Evolutionary conservation across 805 yeast genomes (phyloP).

Genomic region (Ogataea dorogensis): DNA sequence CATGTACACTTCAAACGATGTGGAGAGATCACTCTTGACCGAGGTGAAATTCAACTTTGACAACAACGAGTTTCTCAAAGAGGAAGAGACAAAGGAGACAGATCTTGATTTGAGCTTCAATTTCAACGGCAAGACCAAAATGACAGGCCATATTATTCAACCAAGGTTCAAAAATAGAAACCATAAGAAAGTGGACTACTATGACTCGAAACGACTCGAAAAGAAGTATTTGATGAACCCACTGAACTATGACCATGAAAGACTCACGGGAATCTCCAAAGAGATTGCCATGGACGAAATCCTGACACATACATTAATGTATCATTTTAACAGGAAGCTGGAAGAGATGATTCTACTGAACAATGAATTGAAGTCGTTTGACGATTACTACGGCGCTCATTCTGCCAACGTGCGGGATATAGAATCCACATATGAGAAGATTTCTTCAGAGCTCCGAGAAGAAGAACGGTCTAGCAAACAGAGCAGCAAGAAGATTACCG

Average conservation of each 20-base stretch:
- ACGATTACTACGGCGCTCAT: conserved; percentile 38
- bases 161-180: conserved; percentile 27
- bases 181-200: conserved; percentile 38
- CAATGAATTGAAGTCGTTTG: conserved; percentile 47
- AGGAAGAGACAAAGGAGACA: conserved; percentile 26
- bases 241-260: conserved; percentile 37
- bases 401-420: conserved; percentile 44
- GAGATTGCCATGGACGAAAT: conserved; percentile 31
- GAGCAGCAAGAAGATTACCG: conserved; percentile 24
- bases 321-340: conserved; percentile 51
- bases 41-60: conserved; percentile 69
- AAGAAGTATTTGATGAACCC: conserved; percentile 73
- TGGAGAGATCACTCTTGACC: conserved; percentile 71
- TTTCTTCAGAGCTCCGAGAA: conserved; percentile 46
- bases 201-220: conserved; percentile 59
- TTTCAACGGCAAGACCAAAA: conserved; percentile 26
- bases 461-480: conserved; percentile 34
- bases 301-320: conserved; percentile 62
- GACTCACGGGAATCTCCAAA: conserved; percentile 37
- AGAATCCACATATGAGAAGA: conserved; percentile 42
- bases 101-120: conserved; percentile 22
- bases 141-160: conserved; percentile 34
- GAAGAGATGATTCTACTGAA: conserved; percentile 41
- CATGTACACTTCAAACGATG: conserved; percentile 66
- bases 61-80: conserved; percentile 42